Base-by-base conservation (phyloP, 2,329 filamentous ascomycete genomes). In the Botryosphaeria dothidea region DNA sequence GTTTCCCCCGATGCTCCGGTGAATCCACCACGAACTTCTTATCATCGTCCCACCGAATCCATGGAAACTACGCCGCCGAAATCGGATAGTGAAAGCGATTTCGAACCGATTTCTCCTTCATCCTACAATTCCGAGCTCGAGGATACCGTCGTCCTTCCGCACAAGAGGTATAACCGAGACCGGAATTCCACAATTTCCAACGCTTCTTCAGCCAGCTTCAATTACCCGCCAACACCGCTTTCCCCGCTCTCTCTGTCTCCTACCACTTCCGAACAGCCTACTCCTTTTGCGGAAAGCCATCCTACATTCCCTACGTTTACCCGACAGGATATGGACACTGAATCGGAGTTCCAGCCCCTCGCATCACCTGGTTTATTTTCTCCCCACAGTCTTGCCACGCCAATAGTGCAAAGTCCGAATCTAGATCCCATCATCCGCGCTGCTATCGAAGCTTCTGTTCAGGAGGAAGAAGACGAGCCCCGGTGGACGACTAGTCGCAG, bases 121-220 rank as follows among this genome's bases (percentile, higher is more conserved):
- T 52, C 51, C 11, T 57, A 49, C 41, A 41, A 57, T 21, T 48
- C 51, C 4, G 52, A 46, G 1, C 62, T 58, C 6, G 62, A 64
- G 21, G 62, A 64, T 23, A 64, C 41, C 0, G 51, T 58, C 11
- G 62, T 64, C 4, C 51, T 64, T 27, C 29, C 51, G 23, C 31
- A 31, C 21, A 64, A 56, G 38, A 46, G n/a, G 9, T 51, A 64
- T 52, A 64, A 57, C 13, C 41, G 62, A 13, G 51, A 64, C 31
- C 62, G 62, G 15, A 64, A 64, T 31, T 64, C 62, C 8, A 64
- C 62, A 19, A 64, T 64, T n/a, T 64, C 62, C 0, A 57, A 56
- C 9, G 51, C 51, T 48, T 64, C 62, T 7, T 56, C 51, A 15
- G 38, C 56, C 11, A 60, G 56, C 27, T 60, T 46, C 56, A 64